Conservation (phyloP, 2,329 filamentous ascomycete species). For the Neurospora sp. region DNA sequence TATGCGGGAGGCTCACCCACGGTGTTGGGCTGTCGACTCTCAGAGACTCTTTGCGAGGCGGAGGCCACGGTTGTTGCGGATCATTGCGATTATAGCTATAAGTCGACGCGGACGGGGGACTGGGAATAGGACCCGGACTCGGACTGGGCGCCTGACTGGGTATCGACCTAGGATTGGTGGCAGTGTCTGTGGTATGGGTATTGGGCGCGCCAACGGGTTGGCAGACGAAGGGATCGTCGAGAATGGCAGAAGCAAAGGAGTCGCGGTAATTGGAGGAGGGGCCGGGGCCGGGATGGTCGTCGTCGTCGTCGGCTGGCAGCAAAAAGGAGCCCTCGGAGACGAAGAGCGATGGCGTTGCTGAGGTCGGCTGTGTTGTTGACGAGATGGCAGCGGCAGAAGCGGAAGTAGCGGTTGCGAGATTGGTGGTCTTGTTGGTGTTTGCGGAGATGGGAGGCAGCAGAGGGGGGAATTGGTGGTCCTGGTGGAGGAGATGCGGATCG, state of each 20-base stretch:
- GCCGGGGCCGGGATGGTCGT: slow-evolving; percentile 15
- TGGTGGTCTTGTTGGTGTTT: neutral
- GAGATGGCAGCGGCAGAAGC: neutral
- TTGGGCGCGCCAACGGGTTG: slow-evolving; percentile 29
- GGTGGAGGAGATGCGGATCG: neutral
- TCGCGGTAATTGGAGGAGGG: slow-evolving; percentile 26
- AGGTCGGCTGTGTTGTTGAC: neutral
- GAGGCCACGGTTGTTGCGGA: slow-evolving; percentile 32
- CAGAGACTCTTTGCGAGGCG: slow-evolving; percentile 39
- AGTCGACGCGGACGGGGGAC: neutral
- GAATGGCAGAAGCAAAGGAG: slow-evolving; percentile 39
- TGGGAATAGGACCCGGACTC: neutral
- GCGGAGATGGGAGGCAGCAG: neutral
- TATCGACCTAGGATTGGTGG: slow-evolving; percentile 11
- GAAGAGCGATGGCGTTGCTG: slow-evolving; percentile 8
- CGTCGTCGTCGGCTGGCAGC: slow-evolving; percentile 14
- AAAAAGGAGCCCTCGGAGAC: slow-evolving; percentile 16
- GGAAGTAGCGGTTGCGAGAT: neutral
- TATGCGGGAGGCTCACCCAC: slow-evolving; percentile 16
- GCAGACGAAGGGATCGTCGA: slow-evolving; percentile 46
- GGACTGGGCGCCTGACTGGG: slow-evolving; percentile 5
- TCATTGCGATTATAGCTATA: slow-evolving; percentile 23
- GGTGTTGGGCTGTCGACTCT: slow-evolving; percentile 21
- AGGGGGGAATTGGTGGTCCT: neutral
- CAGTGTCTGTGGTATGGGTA: neutral